These are phyloP conservation scores for Mortierella sp. DNA, from an alignment of 371 early-diverging fungal species.

Conservation along the genomic window DNA sequence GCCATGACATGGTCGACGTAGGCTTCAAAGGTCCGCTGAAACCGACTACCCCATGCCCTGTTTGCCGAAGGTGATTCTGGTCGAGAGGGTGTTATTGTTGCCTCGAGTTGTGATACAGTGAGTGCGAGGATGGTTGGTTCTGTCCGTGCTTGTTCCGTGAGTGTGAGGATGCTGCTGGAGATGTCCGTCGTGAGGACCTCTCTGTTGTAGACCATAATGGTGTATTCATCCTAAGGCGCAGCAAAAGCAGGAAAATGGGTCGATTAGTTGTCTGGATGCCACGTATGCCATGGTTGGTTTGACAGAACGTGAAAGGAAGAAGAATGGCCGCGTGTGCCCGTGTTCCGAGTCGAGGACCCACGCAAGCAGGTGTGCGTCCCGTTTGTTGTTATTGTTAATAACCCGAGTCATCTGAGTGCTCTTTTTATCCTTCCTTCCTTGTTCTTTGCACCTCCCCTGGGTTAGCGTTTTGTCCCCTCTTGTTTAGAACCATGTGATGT, in stretches of 20 bases:
- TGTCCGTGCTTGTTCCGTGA: conserved; percentile 45
- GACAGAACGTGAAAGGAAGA: too few relatives aligned
- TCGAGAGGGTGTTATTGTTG: conserved; percentile 40
- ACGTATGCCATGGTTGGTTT: background rate
- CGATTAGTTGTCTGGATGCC: conserved; percentile 4
- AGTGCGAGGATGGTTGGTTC: conserved; percentile 34
- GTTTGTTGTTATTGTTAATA: background rate
- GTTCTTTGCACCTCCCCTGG: background rate
- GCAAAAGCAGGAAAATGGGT: background rate
- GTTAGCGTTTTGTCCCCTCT: background rate
- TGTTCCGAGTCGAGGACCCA: conserved; percentile 10
- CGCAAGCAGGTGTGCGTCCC: conserved; percentile 2
- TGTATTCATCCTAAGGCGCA: conserved; percentile 46
- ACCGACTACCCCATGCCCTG: conserved; percentile 42
- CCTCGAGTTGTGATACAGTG: conserved; percentile 12
- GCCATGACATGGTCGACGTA: conserved; percentile 42
- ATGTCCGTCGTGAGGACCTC: conserved; percentile 58
- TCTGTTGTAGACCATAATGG: conserved; percentile 59
- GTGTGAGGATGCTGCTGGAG: conserved; percentile 48
- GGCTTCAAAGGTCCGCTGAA: conserved; percentile 41
- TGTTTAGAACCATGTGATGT: conserved; percentile 10
- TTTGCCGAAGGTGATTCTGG: conserved; percentile 26
- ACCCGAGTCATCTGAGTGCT: conserved; percentile 4
- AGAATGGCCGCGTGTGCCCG: conserved; percentile 2
- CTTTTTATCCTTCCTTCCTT: background rate